Base-by-base conservation (phyloP, 306 rosid species). In the Coriaria nepalensis region DNA sequence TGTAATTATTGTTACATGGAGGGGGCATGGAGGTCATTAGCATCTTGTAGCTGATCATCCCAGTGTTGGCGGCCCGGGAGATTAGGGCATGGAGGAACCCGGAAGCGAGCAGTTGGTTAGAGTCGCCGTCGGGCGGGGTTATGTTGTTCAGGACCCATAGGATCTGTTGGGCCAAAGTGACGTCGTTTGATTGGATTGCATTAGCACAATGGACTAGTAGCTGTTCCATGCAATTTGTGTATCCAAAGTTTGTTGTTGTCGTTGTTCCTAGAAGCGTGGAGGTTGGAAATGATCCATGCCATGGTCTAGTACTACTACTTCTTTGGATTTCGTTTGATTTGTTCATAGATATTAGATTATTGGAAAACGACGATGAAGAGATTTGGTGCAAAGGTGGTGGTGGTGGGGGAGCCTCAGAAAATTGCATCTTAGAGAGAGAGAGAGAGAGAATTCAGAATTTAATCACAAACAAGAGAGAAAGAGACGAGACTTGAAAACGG, bases 121-220 rank as follows among this genome's bases (percentile, higher is more conserved):
- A 75, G 62, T 85, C 95, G 4, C 98, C 98, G 2, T 90, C 98
- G 0, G 78, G 94, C 0, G 78, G 60, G 10, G 95, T 94, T 35
- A 85, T 85, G 71, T 85, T 90, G 79, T 90, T 85, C 8, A 90
- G 73, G 12, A 85, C 95, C 98, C 98, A 90, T 4, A 90, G 74
- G 69, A 85, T 84, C 58, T 90, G 98, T 40, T 90, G 95, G 0
- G 95, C 87, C 0, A 90, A 68, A 6, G 94, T 81, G 13, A 69
- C 94, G 52, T 90, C 95, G 64, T 90, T 79, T 60, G 68, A 60
- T 40, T 90, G 83, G 8, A 90, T 85, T 6, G 98, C 95, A 74
- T 73, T 73, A 38, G 95, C 98, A 9, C 95, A 90, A 67, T 81
- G 95, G 44, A 90, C 79, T 0, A 90, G 80, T 33, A 90, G 52